A percentile compares a stretch with the other conserved stretches of the same genome.
These are phyloP conservation scores for Fonsecaea nubica DNA, from an alignment of 2,329 filamentous ascomycete species.

Conservation along the genomic window DNA sequence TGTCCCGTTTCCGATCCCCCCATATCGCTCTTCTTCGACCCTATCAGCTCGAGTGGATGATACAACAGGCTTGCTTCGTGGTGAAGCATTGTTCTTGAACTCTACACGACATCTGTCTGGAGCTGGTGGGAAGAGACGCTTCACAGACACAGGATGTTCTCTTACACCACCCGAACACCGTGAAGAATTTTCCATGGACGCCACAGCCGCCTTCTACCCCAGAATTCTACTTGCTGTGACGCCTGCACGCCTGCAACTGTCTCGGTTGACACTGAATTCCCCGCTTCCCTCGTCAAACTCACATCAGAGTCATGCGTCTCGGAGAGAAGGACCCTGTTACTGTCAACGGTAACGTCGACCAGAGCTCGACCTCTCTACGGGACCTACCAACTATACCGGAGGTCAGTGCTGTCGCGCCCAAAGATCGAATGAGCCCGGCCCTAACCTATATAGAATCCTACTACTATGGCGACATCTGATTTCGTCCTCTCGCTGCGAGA, in stretches of 20 bases:
- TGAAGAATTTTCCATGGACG: slow-evolving; percentile 38
- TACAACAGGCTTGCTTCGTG: slow-evolving; percentile 5
- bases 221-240: slow-evolving; percentile 28
- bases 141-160: slow-evolving; percentile 26
- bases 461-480: slow-evolving; percentile 35
- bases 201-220: slow-evolving; percentile 24
- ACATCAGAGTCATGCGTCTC: slow-evolving; percentile 33
- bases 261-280: slow-evolving; percentile 8
- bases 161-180: slow-evolving; percentile 21
- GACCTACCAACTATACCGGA: slow-evolving; percentile 35
- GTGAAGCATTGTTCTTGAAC: slow-evolving; percentile 6
- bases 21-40: slow-evolving; percentile 14
- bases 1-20: slow-evolving; percentile 24
- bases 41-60: slow-evolving; percentile 12
- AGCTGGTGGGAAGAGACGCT: slow-evolving; percentile 13
- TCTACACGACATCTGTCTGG: not conserved
- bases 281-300: slow-evolving; percentile 13
- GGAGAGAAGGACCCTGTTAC: slow-evolving; percentile 37
- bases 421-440: slow-evolving; percentile 15
- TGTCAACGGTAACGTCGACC: slow-evolving; percentile 34
- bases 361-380: slow-evolving; percentile 32
- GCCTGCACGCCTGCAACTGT: slow-evolving; percentile 17
- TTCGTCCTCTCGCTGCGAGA: slow-evolving; percentile 42
- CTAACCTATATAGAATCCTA: slow-evolving; percentile 29
- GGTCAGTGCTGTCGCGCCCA: slow-evolving; percentile 29